Base-by-base conservation (phyloP, 2,329 filamentous ascomycete genomes). In the Fusarium neocosmosporiellum region DNA sequence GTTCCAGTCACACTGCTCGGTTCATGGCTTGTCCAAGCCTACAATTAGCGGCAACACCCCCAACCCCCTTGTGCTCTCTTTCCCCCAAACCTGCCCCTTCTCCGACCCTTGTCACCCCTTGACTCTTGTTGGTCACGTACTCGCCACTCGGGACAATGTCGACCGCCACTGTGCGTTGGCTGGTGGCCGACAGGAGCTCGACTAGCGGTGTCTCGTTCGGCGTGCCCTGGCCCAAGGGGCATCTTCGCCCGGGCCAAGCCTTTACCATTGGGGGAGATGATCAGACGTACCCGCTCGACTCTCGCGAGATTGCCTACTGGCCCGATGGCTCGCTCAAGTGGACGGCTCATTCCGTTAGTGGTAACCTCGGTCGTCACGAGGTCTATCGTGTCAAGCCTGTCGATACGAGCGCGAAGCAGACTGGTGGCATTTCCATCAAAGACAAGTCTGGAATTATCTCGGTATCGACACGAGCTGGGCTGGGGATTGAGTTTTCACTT, bases 281-380 rank as follows among this genome's bases (percentile, higher is more conserved):
- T 14, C 41, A 57, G 11, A 24, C 37, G 13, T 57, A 70, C 41
- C 61, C 69, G 7, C 41, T 73, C 29, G 71, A 70, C 22, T 70
- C 59, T 16, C 71, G 69, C 11, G 69, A 73, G 37, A 36, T 73
- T 64, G 71, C 69, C 14, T 73, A 66, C 74, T 91, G 88, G 89
- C 83, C 86, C 3, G 89, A 91, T 77, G 87, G 86, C 18, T 89
- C 88, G 1, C 82, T 90, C 66, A 90, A 90, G 75, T 91, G 89
- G 89, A 89, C 86, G 3, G 88, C 83, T 5, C 89, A 90, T 74
- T 88, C 88, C 0, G 78, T 90, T 50, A 78, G 83, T 22, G 83
- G 80, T 11, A 82, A 83, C 6, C 82, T 84, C 2, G 76, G 69
- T 0, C 77, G 82, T 11, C 75, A 80, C 6, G 81, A 83, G 16